phyloP scores from a whole-genome alignment of 2,329 filamentous ascomycete genomes.

The Tolypocladium endophyticum region DNA sequence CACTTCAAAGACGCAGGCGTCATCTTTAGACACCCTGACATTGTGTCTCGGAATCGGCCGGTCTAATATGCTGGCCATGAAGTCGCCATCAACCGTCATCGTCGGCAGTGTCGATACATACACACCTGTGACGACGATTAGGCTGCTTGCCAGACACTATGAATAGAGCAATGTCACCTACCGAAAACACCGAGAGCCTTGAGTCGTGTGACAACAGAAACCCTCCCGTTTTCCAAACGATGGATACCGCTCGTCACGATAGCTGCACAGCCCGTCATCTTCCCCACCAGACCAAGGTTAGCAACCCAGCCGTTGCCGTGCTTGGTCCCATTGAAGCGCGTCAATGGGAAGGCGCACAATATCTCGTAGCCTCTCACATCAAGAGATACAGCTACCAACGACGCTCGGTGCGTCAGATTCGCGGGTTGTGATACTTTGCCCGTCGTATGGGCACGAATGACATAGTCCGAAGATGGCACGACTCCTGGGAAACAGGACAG shows the following conservation, averaged over 20 bases:
- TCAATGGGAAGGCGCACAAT: constrained; percentile 61
- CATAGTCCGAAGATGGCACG: constrained; percentile 44
- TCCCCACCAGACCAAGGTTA: constrained; percentile 67
- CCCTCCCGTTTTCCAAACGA: constrained; percentile 41
- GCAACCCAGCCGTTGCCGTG: constrained; percentile 41
- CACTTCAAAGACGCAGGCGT: constrained; percentile 58
- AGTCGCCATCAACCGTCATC: constrained; percentile 50
- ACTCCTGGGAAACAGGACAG: constrained; percentile 66
- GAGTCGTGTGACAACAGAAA: constrained; percentile 57
- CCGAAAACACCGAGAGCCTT: constrained; percentile 73
- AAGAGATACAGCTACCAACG: constrained; percentile 53
- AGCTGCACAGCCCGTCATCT: constrained; percentile 83
- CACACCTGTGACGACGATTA: constrained; percentile 36
- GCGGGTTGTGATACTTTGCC: constrained; percentile 50
- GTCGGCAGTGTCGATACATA: constrained; percentile 62
- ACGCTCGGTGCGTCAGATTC: constrained; percentile 27
- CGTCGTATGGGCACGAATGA: constrained; percentile 62
- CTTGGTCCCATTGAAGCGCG: constrained; percentile 37
- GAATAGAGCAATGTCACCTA: constrained; percentile 20
- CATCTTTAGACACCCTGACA: constrained; percentile 45
- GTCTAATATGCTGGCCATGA: constrained; percentile 67
- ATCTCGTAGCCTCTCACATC: constrained; percentile 67
- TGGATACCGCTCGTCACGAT: constrained; percentile 53
- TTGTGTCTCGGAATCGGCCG: constrained; percentile 56
- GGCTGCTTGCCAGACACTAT: background rate